Percentiles rank a stretch among this genome's conserved stretches.
phyloP scores from a whole-genome alignment of 2,329 filamentous ascomycete species.

The Aspergillus sclerotialis region DNA sequence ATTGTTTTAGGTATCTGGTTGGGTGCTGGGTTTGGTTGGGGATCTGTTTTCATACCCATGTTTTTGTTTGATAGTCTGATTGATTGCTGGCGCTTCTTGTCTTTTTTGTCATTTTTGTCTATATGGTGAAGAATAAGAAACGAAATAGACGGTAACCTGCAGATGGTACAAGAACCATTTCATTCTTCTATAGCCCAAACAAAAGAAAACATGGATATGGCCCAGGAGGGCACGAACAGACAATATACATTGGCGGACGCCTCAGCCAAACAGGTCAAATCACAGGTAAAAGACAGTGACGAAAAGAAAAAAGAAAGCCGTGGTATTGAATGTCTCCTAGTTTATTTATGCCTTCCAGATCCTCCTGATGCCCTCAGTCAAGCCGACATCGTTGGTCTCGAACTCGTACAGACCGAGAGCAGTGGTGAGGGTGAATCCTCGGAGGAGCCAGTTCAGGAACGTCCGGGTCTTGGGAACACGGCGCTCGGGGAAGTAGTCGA shows the following conservation, averaged over 20 bases:
- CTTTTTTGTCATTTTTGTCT: too few species aligned
- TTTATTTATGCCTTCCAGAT: conserved; percentile 67
- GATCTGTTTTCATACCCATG: too few species aligned
- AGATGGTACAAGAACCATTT: conserved; percentile 64
- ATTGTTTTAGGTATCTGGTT: too few species aligned
- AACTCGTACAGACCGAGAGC: conserved; percentile 94
- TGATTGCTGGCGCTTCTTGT: too few species aligned
- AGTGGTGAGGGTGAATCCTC: conserved; percentile 69
- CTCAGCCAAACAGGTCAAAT: conserved; percentile 20
- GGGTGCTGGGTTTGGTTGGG: too few species aligned
- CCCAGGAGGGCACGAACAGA: conserved; percentile 13
- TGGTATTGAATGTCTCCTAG: conserved; percentile 18
- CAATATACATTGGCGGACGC: conserved; percentile 31
- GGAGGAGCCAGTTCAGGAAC: conserved; percentile 69
- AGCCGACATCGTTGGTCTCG: conserved; percentile 94
- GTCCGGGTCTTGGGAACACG: conserved; percentile 62
- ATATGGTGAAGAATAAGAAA: too few species aligned
- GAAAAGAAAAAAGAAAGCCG: conserved; percentile 17
- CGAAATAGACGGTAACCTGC: too few species aligned
- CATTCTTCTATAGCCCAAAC: conserved; percentile 17
- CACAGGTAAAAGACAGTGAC: conserved; percentile 7
- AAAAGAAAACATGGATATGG: conserved; percentile 6
- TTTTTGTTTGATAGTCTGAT: too few species aligned
- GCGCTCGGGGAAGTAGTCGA: conserved; percentile 79
- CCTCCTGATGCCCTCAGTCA: conserved; percentile 82